Conservation (phyloP, 2,329 filamentous ascomycete genomes). For the Nemania serpens region DNA sequence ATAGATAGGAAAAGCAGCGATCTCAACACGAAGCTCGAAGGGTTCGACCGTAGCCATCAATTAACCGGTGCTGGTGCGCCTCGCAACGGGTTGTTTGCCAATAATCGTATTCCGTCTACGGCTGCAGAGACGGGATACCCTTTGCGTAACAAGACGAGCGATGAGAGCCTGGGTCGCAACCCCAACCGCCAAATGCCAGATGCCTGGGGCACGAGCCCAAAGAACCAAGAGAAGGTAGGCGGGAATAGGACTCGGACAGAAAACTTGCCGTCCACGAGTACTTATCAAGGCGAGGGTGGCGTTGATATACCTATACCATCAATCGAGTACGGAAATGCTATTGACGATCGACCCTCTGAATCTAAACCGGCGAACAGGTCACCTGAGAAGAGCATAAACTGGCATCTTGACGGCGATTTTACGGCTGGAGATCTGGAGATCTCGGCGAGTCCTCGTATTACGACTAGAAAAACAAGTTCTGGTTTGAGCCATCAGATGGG, state of each 20-base stretch:
- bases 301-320: slow-evolving; percentile 34
- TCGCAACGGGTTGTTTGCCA: slow-evolving; percentile 44
- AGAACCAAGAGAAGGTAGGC: slow-evolving; percentile 20
- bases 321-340: slow-evolving; percentile 34
- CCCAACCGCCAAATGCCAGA: slow-evolving; percentile 32
- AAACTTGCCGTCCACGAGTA: background rate
- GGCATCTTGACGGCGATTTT: slow-evolving; percentile 63
- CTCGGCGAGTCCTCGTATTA: slow-evolving; percentile 61
- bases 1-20: slow-evolving; percentile 41
- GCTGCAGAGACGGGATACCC: slow-evolving; percentile 45
- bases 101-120: slow-evolving; percentile 41
- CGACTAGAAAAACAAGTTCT: slow-evolving; percentile 39
- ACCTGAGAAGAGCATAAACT: slow-evolving; percentile 58
- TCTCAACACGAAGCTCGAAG: slow-evolving; percentile 38
- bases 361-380: slow-evolving; percentile 37
- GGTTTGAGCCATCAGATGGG: slow-evolving; percentile 13
- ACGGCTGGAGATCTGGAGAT: slow-evolving; percentile 60
- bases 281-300: background rate
- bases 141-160: slow-evolving; percentile 44
- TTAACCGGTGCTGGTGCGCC: slow-evolving; percentile 32
- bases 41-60: slow-evolving; percentile 41
- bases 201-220: slow-evolving; percentile 23
- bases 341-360: slow-evolving; percentile 32
- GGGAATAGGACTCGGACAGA: background rate
- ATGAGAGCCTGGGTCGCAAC: slow-evolving; percentile 39